Conservation (phyloP, 169 alveolate species). For the Eimeria sp. region DNA sequence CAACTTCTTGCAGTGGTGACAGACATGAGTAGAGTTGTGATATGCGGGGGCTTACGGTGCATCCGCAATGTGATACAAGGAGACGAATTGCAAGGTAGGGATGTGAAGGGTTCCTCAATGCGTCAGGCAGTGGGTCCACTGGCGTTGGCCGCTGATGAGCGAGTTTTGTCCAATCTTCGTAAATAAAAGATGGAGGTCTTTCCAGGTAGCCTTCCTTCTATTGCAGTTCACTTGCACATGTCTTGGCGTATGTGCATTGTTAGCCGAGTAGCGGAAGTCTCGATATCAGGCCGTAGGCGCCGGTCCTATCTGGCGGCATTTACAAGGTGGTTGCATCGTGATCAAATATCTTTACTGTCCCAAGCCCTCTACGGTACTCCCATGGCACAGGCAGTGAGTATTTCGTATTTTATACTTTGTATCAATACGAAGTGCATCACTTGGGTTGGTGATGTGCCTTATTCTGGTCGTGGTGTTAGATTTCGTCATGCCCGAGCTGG, state of each 20-base stretch:
- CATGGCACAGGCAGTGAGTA: no score
- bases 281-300: no score
- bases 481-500: neutral
- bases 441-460: neutral
- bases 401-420: no score
- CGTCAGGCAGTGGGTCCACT: neutral
- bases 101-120: neutral
- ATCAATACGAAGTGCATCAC: neutral
- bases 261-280: no score
- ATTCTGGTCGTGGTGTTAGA: neutral
- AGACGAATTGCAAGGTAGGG: neutral
- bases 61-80: neutral
- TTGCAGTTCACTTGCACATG: neutral
- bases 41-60: neutral
- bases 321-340: no score
- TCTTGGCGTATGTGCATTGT: neutral
- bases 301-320: no score
- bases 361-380: no score
- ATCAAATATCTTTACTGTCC: no score
- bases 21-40: neutral
- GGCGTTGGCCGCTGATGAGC: neutral
- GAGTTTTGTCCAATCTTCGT: neutral
- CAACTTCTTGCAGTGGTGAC: neutral
- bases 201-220: neutral
- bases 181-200: neutral